Base-by-base conservation (phyloP, 306 rosid genomes). In the Prosopis cineraria region DNA sequence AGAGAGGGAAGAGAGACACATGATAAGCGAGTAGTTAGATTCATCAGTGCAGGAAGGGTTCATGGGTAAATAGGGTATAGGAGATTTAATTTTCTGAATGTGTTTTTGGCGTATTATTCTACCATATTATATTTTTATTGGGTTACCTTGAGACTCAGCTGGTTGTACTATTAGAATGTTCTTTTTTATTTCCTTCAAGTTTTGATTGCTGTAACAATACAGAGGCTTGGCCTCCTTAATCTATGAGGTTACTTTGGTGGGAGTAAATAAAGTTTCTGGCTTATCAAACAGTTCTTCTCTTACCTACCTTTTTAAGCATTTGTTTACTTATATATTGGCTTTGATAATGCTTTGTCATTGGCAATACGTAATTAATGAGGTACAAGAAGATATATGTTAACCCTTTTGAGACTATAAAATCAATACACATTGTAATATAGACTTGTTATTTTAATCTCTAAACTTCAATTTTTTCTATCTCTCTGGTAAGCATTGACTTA, bases 61-160 rank as follows among this genome's bases (percentile, higher is more conserved):
- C 65, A 75, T 64, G 89, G 84, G 86, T 68, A 68, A 40, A 70
- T 77, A 88, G 78, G 72, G 74, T 86, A 78, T 78, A 88, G 87
- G 81, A 70, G 68, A 41, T 48, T 79, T 84, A 50, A 76, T 81
- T 83, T 76, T 82, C 77, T 85, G 59, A 29, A 72, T 75, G 76
- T 82, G 71, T 84, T 83, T 86, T 83, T 75, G 47, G 75, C 63
- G 87, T 78, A 85, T 74, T 50, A n/a, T 78, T 64, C 45, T 47
- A 30, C 53, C 44, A 63, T 50, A 36, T 79, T 50, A 40, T 79
- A 40, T 52, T 52, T n/a, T 75, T 82, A 60, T 82, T 81, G 84
- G n/a, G 76, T 87, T 65, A 59, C 50, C 63, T 85, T 66, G 88
- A 80, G 72, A 67, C 48, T 70, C 62, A 20, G 25, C 62, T 60